Percentiles rank a stretch among this genome's conserved stretches.
Conservation (phyloP, 1,284 basidiomycete genomes). For the Sphaerobolus stellatus region DNA sequence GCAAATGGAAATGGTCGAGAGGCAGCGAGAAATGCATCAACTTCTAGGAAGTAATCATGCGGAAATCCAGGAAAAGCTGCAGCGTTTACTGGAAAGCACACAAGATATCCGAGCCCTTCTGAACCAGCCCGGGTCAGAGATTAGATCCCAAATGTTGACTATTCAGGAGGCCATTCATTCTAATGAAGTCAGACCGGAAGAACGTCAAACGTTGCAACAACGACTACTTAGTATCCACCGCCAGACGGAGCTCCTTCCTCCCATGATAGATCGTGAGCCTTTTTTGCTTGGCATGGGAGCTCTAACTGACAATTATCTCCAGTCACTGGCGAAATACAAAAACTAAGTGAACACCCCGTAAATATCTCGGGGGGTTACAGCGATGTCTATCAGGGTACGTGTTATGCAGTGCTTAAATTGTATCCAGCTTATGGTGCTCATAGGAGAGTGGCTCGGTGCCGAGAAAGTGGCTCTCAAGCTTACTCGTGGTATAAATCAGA, state of each 20-base stretch:
- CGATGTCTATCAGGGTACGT: conserved; percentile 39
- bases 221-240: conserved; percentile 38
- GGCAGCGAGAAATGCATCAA: conserved; percentile 25
- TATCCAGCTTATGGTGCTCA: too few species aligned
- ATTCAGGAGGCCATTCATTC: conserved; percentile 35
- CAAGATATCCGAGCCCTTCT: conserved; percentile 33
- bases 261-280: conserved; percentile 39
- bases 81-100: conserved; percentile 32
- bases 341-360: conserved; percentile 29
- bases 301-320: not conserved
- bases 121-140: conserved; percentile 26
- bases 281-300: not conserved
- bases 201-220: conserved; percentile 30
- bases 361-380: conserved; percentile 36
- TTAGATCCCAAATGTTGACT: conserved; percentile 34
- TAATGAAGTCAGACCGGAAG: conserved; percentile 27
- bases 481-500: conserved; percentile 32
- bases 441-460: conserved; percentile 41
- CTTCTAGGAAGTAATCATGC: conserved; percentile 35
- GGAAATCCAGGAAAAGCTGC: conserved; percentile 40
- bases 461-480: conserved; percentile 35
- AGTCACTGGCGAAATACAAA: conserved; percentile 45
- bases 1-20: conserved; percentile 27
- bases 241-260: conserved; percentile 37
- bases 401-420: too few species aligned